Evolutionary conservation across 1,139 yeast genomes (phyloP).

Genomic region (Debaryomyces sp.): DNA sequence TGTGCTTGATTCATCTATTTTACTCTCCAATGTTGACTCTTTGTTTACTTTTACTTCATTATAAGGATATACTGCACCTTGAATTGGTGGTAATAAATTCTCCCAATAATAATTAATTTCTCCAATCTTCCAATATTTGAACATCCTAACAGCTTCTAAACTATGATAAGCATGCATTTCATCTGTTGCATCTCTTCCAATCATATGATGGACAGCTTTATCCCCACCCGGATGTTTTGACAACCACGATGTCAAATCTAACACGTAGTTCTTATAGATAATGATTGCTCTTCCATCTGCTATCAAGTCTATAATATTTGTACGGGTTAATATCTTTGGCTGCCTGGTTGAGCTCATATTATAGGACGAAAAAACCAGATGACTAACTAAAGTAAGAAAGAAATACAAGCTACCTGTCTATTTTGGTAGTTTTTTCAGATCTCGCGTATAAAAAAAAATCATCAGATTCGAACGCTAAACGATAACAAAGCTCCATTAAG

Average conservation of each 20-base stretch:
- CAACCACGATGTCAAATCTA: conserved; percentile 73
- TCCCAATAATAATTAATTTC: conserved; percentile 64
- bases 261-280: conserved; percentile 60
- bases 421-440: background rate
- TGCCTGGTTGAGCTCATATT: background rate
- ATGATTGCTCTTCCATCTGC: conserved; percentile 71
- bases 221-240: conserved; percentile 87
- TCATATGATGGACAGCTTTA: conserved; percentile 77
- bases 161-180: conserved; percentile 86
- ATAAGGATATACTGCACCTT: conserved; percentile 62
- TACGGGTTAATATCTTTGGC: conserved; percentile 15
- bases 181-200: conserved; percentile 89
- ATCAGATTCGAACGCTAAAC: background rate
- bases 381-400: background rate
- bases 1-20: conserved; percentile 19
- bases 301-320: conserved; percentile 48
- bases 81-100: conserved; percentile 84
- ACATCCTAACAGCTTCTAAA: conserved; percentile 53
- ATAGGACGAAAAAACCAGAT: background rate
- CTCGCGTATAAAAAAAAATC: background rate
- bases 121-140: conserved; percentile 66
- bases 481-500: background rate
- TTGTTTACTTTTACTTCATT: background rate
- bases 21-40: conserved; percentile 16
- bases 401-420: background rate